These are phyloP conservation scores for Hypoxylon lienhwacheense DNA, from an alignment of 495 filamentous ascomycete genomes.

Conservation along the genomic window DNA sequence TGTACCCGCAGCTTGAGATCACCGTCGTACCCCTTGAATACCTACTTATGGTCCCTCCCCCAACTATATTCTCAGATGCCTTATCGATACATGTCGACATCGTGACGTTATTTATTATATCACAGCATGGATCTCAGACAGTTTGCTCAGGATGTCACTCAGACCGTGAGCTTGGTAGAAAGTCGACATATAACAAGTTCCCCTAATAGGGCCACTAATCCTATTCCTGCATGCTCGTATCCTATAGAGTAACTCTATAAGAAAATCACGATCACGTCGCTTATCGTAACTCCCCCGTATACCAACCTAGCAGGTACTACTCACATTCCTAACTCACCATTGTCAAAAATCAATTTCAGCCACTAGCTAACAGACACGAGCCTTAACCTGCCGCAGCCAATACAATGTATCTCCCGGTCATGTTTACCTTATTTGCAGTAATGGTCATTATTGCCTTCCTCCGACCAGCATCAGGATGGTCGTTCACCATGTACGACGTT, in stretches of 20 bases:
- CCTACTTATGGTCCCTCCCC: neutral
- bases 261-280: no score
- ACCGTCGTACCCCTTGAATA: no score
- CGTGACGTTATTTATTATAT: conserved; percentile 29
- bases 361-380: neutral
- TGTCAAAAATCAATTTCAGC: neutral
- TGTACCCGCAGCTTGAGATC: no score
- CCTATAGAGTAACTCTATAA: neutral
- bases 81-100: conserved; percentile 1
- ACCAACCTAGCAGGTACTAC: neutral
- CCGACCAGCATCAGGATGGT: conserved; percentile 15
- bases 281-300: neutral
- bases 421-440: neutral
- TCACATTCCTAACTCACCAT: neutral
- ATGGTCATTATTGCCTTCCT: neutral
- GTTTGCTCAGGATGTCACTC: neutral
- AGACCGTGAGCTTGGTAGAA: neutral
- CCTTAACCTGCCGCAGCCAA: neutral
- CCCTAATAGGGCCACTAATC: neutral
- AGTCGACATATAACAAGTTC: neutral
- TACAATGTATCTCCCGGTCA: conserved; percentile 15
- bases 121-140: neutral
- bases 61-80: neutral
- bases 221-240: neutral
- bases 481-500: conserved; percentile 15